Evolutionary conservation across 768 basidiomycete species (phyloP).

Genomic region (Mycena rosella): DNA sequence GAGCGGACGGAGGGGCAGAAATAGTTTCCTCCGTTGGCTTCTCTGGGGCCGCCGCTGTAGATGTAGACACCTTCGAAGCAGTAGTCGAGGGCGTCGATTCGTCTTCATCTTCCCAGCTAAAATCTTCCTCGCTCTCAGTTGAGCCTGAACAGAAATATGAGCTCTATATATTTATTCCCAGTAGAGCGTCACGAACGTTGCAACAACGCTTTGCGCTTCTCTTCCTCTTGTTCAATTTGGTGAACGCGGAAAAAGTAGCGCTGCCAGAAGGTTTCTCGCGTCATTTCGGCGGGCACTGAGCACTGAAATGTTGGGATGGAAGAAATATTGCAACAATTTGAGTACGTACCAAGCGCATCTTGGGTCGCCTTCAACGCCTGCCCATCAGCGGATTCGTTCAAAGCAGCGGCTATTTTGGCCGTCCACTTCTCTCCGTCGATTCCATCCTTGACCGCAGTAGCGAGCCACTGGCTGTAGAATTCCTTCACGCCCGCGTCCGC

Average conservation of each 20-base stretch:
- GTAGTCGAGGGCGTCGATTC: slow-evolving; percentile 49
- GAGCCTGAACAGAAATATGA: slow-evolving; percentile 54
- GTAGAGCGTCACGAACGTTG: slow-evolving; percentile 61
- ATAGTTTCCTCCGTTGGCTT: slow-evolving; percentile 23
- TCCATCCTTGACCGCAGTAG: slow-evolving; percentile 63
- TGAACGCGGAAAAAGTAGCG: slow-evolving; percentile 91
- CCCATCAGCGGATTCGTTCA: slow-evolving; percentile 67
- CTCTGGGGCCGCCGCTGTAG: slow-evolving; percentile 4
- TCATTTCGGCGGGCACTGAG: slow-evolving; percentile 78
- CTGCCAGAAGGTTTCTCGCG: slow-evolving; percentile 81
- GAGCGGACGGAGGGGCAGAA: slow-evolving; percentile 45
- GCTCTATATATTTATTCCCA: not conserved
- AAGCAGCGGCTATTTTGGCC: slow-evolving; percentile 58
- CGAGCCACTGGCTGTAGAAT: slow-evolving; percentile 69
- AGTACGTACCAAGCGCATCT: slow-evolving; percentile 67
- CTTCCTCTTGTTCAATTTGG: slow-evolving; percentile 85
- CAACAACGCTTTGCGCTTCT: slow-evolving; percentile 81
- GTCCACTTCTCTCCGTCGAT: slow-evolving; percentile 71
- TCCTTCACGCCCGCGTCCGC: slow-evolving; percentile 68
- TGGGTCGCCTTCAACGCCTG: slow-evolving; percentile 63
- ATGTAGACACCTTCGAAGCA: slow-evolving; percentile 16
- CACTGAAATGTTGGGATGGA: slow-evolving; percentile 19
- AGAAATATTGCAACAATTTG: slow-evolving; percentile 10
- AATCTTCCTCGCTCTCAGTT: slow-evolving; percentile 83
- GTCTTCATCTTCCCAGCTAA: slow-evolving; percentile 97